A percentile compares a stretch with the other conserved stretches of the same genome.
These are phyloP conservation scores for Sphenostylis stenocarpa DNA, from an alignment of 306 rosid species.

Conservation along the genomic window DNA sequence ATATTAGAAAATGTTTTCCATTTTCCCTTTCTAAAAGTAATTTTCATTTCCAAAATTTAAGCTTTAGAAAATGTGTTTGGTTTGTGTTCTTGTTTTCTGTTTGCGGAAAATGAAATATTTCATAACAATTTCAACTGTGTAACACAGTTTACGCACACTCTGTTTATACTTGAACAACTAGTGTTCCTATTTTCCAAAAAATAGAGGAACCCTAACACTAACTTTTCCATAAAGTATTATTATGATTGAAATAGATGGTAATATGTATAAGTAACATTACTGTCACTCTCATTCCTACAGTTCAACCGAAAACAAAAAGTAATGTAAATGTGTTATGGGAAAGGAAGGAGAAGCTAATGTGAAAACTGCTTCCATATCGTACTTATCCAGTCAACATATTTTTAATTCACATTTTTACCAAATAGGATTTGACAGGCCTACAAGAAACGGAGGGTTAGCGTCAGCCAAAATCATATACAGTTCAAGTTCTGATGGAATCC, in stretches of 20 bases:
- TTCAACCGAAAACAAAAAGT: conserved; percentile 1
- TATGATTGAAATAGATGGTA: not conserved
- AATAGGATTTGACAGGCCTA: conserved; percentile 16
- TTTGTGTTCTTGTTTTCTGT: no score
- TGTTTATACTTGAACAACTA: not conserved
- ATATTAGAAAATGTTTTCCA: no score
- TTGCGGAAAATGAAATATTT: no score
- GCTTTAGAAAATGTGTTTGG: no score
- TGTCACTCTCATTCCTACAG: not conserved
- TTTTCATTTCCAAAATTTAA: no score
- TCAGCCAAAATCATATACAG: conserved; percentile 8
- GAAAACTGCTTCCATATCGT: conserved; percentile 22
- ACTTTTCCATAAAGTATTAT: not conserved
- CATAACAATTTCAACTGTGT: not conserved
- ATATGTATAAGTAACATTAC: not conserved
- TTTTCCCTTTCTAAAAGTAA: no score
- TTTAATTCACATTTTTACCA: conserved; percentile 15
- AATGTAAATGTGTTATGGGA: not conserved
- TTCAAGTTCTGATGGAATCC: not conserved
- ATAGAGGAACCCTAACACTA: not conserved
- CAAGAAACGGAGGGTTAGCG: conserved; percentile 10
- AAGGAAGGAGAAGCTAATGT: conserved; percentile 20
- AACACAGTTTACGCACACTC: not conserved
- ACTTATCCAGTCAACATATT: not conserved
- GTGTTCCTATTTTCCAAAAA: not conserved